A percentile compares a stretch with the other conserved stretches of the same genome.
Conservation (phyloP, 2,329 filamentous ascomycete genomes). For the Microdochium nivale region DNA sequence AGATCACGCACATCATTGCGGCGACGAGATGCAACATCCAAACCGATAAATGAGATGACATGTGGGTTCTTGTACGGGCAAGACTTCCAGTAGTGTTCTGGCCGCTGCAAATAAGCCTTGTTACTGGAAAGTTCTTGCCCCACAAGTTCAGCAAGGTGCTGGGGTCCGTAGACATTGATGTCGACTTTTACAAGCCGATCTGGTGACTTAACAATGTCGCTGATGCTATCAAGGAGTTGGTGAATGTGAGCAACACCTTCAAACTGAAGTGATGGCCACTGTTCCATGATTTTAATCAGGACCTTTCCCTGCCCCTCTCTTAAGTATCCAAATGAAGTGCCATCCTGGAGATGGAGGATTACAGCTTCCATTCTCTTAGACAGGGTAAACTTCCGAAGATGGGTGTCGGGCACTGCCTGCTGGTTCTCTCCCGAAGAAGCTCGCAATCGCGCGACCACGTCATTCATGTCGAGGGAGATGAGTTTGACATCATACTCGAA, state of each 20-base stretch:
- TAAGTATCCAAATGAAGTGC: constrained; percentile 13
- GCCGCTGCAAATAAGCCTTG: constrained; percentile 25
- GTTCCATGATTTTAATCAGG: constrained; percentile 8
- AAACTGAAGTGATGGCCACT: constrained; percentile 6
- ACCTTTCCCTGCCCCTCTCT: constrained; percentile 10
- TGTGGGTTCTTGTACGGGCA: constrained; percentile 22
- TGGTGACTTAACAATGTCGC: constrained; percentile 12
- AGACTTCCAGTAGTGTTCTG: constrained; percentile 12
- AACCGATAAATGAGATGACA: constrained; percentile 12
- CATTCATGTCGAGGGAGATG: constrained; percentile 10
- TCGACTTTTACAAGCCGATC: constrained; percentile 21
- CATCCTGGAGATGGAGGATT: constrained; percentile 12
- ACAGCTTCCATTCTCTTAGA: constrained; percentile 9
- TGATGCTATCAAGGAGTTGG: constrained; percentile 14
- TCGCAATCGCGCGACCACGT: constrained; percentile 5
- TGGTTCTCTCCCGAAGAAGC: constrained; percentile 6
- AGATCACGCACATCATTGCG: constrained; percentile 6
- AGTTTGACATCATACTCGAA: constrained; percentile 15
- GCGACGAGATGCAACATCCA: constrained; percentile 7
- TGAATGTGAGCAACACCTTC: constrained; percentile 11
- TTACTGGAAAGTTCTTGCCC: constrained; percentile 17
- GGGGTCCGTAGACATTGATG: constrained; percentile 27
- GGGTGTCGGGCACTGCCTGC: neutral
- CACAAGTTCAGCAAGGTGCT: constrained; percentile 7
- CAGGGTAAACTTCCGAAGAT: constrained; percentile 11